These are phyloP conservation scores for Puccinellia tenuiflora DNA, from an alignment of 176 grass and related monocot species.

Conservation along the genomic window DNA sequence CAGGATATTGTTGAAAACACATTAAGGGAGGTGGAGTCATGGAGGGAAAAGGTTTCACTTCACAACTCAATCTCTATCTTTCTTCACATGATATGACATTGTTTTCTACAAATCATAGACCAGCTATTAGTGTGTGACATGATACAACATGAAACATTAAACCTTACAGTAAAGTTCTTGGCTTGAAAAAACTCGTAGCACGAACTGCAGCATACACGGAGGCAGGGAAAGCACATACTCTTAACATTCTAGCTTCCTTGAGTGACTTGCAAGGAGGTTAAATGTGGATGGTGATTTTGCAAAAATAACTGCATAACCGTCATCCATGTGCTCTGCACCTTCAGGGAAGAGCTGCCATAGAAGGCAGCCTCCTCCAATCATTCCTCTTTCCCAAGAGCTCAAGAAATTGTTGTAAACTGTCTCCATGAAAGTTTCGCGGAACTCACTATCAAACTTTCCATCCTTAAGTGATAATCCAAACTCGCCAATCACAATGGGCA, in stretches of 20 bases:
- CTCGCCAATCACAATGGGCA: conserved; percentile 67
- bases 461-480: conserved; percentile 79
- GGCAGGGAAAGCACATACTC: neutral
- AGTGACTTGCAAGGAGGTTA: conserved; percentile 43
- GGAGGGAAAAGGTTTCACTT: neutral
- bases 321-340: conserved; percentile 78
- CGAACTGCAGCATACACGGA: neutral
- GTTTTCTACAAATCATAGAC: neutral
- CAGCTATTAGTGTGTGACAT: neutral
- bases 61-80: neutral
- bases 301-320: conserved; percentile 71
- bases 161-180: neutral
- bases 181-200: neutral
- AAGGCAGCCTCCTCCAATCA: conserved; percentile 67
- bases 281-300: conserved; percentile 49
- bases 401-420: conserved; percentile 55
- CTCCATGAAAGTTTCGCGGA: conserved; percentile 62
- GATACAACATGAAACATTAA: neutral
- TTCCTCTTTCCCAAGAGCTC: conserved; percentile 36
- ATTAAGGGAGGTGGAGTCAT: neutral
- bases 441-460: conserved; percentile 44
- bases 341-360: conserved; percentile 91
- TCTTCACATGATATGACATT: neutral
- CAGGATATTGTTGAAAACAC: neutral
- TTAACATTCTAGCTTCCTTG: conserved; percentile 37